These are phyloP conservation scores for Breynia disticha DNA, from an alignment of 441 rosid genomes.

Conservation along the genomic window DNA sequence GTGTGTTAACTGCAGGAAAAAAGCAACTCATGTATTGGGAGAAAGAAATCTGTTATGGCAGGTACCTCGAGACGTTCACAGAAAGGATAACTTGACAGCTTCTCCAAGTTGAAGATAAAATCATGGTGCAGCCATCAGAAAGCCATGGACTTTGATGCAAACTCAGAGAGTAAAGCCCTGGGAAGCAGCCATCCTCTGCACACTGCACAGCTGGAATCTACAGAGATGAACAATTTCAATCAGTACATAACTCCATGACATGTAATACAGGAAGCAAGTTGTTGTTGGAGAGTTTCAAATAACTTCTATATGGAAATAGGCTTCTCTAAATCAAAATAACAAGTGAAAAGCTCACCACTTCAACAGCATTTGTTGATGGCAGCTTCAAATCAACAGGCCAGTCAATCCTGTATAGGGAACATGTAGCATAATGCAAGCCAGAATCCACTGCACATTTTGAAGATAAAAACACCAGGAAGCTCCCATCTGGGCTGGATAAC, in stretches of 20 bases:
- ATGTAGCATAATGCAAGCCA: slow-evolving; percentile 65
- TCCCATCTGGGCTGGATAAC: slow-evolving; percentile 73
- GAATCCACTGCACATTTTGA: slow-evolving; percentile 71
- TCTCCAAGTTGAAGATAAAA: slow-evolving; percentile 66
- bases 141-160: slow-evolving; percentile 70
- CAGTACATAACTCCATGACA: too few relatives aligned
- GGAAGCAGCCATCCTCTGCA: slow-evolving; percentile 69
- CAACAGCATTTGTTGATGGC: slow-evolving; percentile 35
- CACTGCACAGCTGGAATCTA: slow-evolving; percentile 65
- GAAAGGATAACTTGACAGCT: slow-evolving; percentile 66
- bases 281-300: too few relatives aligned
- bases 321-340: too few relatives aligned
- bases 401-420: slow-evolving; percentile 69
- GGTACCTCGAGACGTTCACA: slow-evolving; percentile 58
- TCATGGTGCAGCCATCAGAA: slow-evolving; percentile 72
- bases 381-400: slow-evolving; percentile 63
- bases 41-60: slow-evolving; percentile 3
- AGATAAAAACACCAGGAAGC: slow-evolving; percentile 64
- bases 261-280: too few relatives aligned
- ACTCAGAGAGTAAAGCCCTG: slow-evolving; percentile 64
- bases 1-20: slow-evolving; percentile 9
- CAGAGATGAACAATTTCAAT: slow-evolving; percentile 11
- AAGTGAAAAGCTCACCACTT: slow-evolving; percentile 49
- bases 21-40: slow-evolving; percentile 1
- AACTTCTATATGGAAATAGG: not conserved